These are phyloP conservation scores for Podaxis pistillaris DNA, from an alignment of 768 basidiomycete species.

Conservation along the genomic window DNA sequence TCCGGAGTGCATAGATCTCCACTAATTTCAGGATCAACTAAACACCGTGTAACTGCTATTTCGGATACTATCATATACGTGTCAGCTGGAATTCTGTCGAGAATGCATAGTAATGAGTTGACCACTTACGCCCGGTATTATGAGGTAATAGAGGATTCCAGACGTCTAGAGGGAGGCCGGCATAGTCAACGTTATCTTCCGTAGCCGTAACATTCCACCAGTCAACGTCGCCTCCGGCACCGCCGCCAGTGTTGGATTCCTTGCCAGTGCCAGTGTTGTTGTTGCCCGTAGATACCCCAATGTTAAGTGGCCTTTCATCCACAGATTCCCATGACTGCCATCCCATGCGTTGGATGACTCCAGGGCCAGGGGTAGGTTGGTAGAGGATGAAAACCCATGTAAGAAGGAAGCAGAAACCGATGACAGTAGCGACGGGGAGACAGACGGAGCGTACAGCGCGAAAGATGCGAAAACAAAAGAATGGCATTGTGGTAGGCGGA, in stretches of 20 bases:
- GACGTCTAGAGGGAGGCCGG: constrained; percentile 74
- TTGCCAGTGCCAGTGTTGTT: constrained; percentile 2
- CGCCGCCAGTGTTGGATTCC: constrained; percentile 12
- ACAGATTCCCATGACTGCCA: constrained; percentile 90
- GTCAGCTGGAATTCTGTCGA: constrained; percentile 7
- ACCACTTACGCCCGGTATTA: constrained; percentile 67
- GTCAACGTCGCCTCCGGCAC: constrained; percentile 39
- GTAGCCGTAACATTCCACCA: constrained; percentile 66
- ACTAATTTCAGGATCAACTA: constrained; percentile 56
- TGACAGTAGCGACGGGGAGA: constrained; percentile 55
- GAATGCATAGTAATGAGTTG: background rate
- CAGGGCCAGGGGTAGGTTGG: constrained; percentile 74
- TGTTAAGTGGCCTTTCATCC: constrained; percentile 11
- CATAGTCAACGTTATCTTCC: constrained; percentile 46
- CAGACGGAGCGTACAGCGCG: constrained; percentile 55
- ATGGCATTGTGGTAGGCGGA: constrained; percentile 33
- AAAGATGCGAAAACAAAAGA: constrained; percentile 39
- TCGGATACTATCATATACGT: constrained; percentile 62
- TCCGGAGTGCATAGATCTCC: constrained; percentile 65
- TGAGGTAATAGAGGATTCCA: constrained; percentile 79
- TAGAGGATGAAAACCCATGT: constrained; percentile 79
- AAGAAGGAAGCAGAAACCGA: constrained; percentile 71
- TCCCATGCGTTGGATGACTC: constrained; percentile 67
- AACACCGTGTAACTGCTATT: constrained; percentile 68
- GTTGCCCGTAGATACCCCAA: constrained; percentile 2